Evolutionary conservation across 805 yeast genomes (phyloP).

Genomic region (Pichia ethanolica): DNA sequence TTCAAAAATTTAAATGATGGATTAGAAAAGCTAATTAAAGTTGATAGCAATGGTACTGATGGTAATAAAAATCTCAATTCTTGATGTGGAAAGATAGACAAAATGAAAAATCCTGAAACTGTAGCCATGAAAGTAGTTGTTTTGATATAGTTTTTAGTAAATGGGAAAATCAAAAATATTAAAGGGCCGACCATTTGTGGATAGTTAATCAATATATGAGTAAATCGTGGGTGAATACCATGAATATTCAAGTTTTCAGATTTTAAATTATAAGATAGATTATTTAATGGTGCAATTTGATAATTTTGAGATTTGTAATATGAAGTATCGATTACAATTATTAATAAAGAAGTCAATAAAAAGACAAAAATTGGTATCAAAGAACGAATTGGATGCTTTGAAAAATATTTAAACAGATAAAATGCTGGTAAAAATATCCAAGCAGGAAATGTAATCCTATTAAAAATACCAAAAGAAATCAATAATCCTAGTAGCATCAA

Average conservation of each 20-base stretch:
- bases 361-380: constrained; percentile 33
- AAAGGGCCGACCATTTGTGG: constrained; percentile 84
- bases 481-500: constrained; percentile 38
- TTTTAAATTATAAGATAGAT: constrained; percentile 60
- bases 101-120: constrained; percentile 49
- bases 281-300: constrained; percentile 71
- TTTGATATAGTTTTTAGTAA: constrained; percentile 32
- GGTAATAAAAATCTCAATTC: constrained; percentile 87
- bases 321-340: constrained; percentile 50
- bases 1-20: background rate
- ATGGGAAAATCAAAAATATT: constrained; percentile 37
- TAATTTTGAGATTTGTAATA: constrained; percentile 15
- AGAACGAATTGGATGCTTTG: constrained; percentile 26
- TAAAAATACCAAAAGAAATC: constrained; percentile 66
- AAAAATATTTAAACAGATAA: constrained; percentile 37
- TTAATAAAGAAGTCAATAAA: constrained; percentile 25
- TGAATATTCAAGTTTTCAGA: constrained; percentile 58
- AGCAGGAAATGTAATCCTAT: constrained; percentile 75
- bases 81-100: constrained; percentile 84
- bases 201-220: constrained; percentile 66
- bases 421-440: constrained; percentile 62
- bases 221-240: constrained; percentile 75
- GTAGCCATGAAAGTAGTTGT: constrained; percentile 56
- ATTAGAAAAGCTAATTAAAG: constrained; percentile 34
- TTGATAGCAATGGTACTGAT: constrained; percentile 58